Conservation (phyloP, 2,329 filamentous ascomycete species). For the Botrytis paeoniae region DNA sequence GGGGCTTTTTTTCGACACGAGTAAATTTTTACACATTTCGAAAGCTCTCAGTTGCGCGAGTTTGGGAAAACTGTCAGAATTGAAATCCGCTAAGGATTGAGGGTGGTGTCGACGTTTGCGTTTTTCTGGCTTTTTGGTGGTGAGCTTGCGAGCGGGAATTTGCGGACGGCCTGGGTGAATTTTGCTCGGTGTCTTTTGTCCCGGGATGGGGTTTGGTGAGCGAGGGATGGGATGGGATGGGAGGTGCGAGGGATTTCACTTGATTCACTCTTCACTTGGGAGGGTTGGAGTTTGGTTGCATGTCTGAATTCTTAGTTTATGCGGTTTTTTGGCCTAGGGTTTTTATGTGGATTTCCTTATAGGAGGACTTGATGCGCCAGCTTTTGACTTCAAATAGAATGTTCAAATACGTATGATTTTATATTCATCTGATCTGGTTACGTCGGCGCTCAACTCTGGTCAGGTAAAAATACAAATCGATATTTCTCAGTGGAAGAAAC, state of each 20-base stretch:
- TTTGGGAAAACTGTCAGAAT: conserved; percentile 11
- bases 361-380: not conserved
- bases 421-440: not conserved
- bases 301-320: not conserved
- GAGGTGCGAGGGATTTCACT: not conserved
- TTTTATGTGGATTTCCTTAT: not conserved
- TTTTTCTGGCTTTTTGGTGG: conserved; percentile 2
- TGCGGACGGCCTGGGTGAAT: not conserved
- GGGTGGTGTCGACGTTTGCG: not conserved
- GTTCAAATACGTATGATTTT: not conserved
- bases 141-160: not conserved
- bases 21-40: not conserved
- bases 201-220: not conserved
- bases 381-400: not conserved
- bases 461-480: too few species aligned
- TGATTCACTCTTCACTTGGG: not conserved
- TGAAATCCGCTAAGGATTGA: not conserved
- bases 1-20: not conserved
- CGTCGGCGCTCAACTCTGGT: not conserved
- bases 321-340: not conserved
- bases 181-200: not conserved
- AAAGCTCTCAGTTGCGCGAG: conserved; percentile 4
- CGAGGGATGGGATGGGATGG: not conserved
- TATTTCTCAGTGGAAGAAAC: not conserved
- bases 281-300: not conserved